Percentiles rank a stretch among this genome's conserved stretches.
phyloP scores from a whole-genome alignment of 371 early-diverging fungal species.

The Catenaria anguillulae region DNA sequence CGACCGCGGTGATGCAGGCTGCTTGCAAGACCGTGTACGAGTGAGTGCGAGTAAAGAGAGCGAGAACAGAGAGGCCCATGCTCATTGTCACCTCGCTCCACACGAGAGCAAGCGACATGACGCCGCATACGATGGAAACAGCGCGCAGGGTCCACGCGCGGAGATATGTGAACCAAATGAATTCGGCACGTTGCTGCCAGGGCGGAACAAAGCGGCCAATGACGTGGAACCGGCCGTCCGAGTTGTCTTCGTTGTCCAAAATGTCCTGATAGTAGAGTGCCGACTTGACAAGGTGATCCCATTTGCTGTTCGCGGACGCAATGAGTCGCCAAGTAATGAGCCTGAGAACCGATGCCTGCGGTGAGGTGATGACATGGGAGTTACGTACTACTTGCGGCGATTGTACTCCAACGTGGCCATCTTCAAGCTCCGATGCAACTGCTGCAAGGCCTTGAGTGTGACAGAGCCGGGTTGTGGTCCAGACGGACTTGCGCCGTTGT shows the following conservation, averaged over 20 bases:
- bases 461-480: background rate
- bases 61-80: slow-evolving; percentile 39
- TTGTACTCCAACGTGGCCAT: slow-evolving; percentile 40
- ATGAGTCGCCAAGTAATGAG: too few species aligned
- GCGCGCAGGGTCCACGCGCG: slow-evolving; percentile 44
- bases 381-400: slow-evolving; percentile 45
- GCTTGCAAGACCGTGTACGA: slow-evolving; percentile 25
- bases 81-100: slow-evolving; percentile 88
- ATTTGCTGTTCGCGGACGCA: slow-evolving; percentile 32
- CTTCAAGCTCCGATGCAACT: slow-evolving; percentile 25
- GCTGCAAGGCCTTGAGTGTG: slow-evolving; percentile 11
- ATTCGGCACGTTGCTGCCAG: slow-evolving; percentile 23
- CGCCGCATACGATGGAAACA: slow-evolving; percentile 38
- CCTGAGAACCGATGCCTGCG: too few species aligned
- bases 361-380: background rate
- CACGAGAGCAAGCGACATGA: slow-evolving; percentile 52
- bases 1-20: slow-evolving; percentile 53
- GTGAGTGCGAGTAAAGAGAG: slow-evolving; percentile 19
- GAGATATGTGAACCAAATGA: slow-evolving; percentile 69
- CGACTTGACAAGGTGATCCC: slow-evolving; percentile 40
- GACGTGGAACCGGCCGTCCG: slow-evolving; percentile 15
- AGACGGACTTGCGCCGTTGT: too few species aligned
- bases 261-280: slow-evolving; percentile 64
- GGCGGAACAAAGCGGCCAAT: background rate
- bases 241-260: slow-evolving; percentile 39